phyloP scores from a whole-genome alignment of 805 yeast species.

The Monosporozyma yasuniensis region DNA sequence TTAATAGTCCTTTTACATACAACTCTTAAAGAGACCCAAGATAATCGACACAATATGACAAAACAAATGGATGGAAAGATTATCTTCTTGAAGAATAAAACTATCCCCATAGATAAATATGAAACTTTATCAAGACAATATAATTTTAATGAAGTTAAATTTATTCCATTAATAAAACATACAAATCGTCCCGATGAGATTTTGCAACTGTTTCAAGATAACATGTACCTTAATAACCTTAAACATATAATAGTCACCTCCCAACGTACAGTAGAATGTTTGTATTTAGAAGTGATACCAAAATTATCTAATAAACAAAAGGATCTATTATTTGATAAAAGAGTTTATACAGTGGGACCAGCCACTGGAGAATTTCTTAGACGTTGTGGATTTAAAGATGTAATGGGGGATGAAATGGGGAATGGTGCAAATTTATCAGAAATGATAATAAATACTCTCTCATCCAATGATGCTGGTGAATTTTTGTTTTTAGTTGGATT shows the following conservation, averaged over 20 bases:
- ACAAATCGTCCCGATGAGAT: slow-evolving; percentile 39
- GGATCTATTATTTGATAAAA: slow-evolving; percentile 35
- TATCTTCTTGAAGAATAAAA: slow-evolving; percentile 60
- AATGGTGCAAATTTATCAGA: slow-evolving; percentile 68
- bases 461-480: slow-evolving; percentile 11
- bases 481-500: slow-evolving; percentile 80
- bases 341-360: slow-evolving; percentile 85
- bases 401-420: slow-evolving; percentile 66
- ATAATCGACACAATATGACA: neutral
- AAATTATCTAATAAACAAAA: slow-evolving; percentile 8
- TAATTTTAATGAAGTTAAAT: slow-evolving; percentile 37
- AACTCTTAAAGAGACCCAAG: too few species aligned
- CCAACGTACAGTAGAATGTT: slow-evolving; percentile 83
- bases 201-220: slow-evolving; percentile 35
- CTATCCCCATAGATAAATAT: slow-evolving; percentile 63
- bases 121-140: slow-evolving; percentile 33
- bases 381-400: slow-evolving; percentile 54
- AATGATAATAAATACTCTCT: slow-evolving; percentile 38
- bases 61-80: slow-evolving; percentile 17
- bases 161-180: slow-evolving; percentile 70
- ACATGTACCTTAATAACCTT: slow-evolving; percentile 33
- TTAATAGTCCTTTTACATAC: too few species aligned
- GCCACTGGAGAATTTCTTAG: slow-evolving; percentile 59
- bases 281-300: slow-evolving; percentile 39
- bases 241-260: slow-evolving; percentile 70